phyloP scores from a whole-genome alignment of 1,139 yeast species.

The Blastobotrys ciferrii region DNA sequence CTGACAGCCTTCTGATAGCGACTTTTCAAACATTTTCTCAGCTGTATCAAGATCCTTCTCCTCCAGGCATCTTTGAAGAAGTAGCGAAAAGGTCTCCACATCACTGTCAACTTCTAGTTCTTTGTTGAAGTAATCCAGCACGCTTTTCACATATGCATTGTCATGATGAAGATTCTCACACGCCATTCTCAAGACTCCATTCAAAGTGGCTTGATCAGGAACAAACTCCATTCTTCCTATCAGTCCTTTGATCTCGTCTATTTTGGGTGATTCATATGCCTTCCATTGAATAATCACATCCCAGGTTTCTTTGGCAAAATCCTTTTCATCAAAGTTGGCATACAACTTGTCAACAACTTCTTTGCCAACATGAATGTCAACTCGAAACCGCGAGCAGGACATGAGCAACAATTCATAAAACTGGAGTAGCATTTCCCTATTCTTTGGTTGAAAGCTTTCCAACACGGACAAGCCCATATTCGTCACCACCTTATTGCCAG shows the following conservation, averaged over 20 bases:
- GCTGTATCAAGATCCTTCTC: constrained; percentile 35
- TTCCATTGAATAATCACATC: constrained; percentile 38
- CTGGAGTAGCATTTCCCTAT: constrained; percentile 21
- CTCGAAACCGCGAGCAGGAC: constrained; percentile 28
- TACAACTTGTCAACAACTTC: constrained; percentile 21
- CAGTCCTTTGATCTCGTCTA: constrained; percentile 18
- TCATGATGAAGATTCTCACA: constrained; percentile 18
- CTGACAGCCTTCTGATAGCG: constrained; percentile 42
- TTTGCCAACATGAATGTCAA: constrained; percentile 21
- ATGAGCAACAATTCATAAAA: constrained; percentile 31
- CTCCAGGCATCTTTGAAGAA: constrained; percentile 31
- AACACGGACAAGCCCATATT: constrained; percentile 20
- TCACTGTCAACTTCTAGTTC: constrained; percentile 28
- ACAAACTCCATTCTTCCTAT: constrained; percentile 18
- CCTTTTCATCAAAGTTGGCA: constrained; percentile 13
- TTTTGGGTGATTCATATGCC: constrained; percentile 26
- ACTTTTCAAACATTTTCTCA: constrained; percentile 38
- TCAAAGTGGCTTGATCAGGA: constrained; percentile 32
- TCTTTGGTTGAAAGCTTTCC: constrained; percentile 11
- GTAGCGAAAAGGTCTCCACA: constrained; percentile 29
- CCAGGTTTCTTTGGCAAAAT: constrained; percentile 36
- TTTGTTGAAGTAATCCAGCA: constrained; percentile 26
- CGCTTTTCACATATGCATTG: constrained; percentile 22
- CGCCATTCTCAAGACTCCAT: constrained; percentile 28
- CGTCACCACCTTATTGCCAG: constrained; percentile 21